Percentiles rank a stretch among this genome's conserved stretches.
These are phyloP conservation scores for Leptosphaerulina australis DNA, from an alignment of 2,329 filamentous ascomycete genomes.

Conservation along the genomic window DNA sequence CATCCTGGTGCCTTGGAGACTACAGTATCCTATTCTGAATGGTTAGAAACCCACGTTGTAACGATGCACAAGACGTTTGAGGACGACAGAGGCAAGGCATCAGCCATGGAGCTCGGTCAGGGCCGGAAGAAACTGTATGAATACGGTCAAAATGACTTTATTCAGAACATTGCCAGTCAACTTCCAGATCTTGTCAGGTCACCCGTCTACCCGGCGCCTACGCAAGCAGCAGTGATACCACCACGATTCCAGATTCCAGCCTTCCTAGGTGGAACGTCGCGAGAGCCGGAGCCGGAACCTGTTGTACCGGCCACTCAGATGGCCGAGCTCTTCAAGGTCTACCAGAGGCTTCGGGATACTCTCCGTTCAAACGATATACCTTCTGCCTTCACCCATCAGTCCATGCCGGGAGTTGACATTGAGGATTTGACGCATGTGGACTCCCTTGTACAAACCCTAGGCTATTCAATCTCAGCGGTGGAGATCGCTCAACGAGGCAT, in stretches of 20 bases:
- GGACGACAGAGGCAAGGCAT: slow-evolving; percentile 29
- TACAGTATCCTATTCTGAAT: slow-evolving; percentile 68
- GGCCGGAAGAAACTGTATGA: slow-evolving; percentile 58
- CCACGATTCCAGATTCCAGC: slow-evolving; percentile 43
- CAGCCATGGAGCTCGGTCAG: slow-evolving; percentile 34
- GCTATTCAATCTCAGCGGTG: slow-evolving; percentile 82
- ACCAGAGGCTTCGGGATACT: slow-evolving; percentile 62
- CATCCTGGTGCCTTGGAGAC: slow-evolving; percentile 74
- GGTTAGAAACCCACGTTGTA: slow-evolving; percentile 67
- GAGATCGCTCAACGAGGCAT: slow-evolving; percentile 92
- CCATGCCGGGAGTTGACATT: slow-evolving; percentile 45
- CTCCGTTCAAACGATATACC: slow-evolving; percentile 58
- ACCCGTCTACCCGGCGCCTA: slow-evolving; percentile 14
- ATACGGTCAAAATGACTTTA: slow-evolving; percentile 59
- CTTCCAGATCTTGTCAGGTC: slow-evolving; percentile 45
- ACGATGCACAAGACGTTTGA: slow-evolving; percentile 55
- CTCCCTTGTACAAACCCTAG: slow-evolving; percentile 70
- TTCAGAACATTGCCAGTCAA: slow-evolving; percentile 55
- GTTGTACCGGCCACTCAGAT: slow-evolving; percentile 31
- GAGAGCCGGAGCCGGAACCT: slow-evolving; percentile 12
- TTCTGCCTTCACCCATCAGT: slow-evolving; percentile 54
- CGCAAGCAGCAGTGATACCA: slow-evolving; percentile 28
- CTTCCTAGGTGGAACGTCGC: slow-evolving; percentile 27
- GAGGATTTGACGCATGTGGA: slow-evolving; percentile 62
- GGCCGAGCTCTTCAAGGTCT: slow-evolving; percentile 60